Base-by-base conservation (phyloP, 352 stramenopile species). In the Pythium phragmiticola region DNA sequence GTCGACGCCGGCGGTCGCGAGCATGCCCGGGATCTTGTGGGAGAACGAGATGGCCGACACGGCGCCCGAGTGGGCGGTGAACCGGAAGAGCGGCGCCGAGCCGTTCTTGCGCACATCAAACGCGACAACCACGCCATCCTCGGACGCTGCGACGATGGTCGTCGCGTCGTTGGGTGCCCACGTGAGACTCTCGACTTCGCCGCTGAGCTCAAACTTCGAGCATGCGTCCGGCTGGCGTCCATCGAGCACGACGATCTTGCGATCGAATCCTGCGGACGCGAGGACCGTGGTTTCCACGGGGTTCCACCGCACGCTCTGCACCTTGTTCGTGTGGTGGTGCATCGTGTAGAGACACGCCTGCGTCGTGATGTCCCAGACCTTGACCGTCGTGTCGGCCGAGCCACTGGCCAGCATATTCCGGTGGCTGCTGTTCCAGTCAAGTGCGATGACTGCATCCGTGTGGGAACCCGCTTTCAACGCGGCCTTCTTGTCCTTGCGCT, bases 251-350 rank as follows among this genome's bases (percentile, higher is more conserved):
- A 97, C 87, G 26, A 99, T 74, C 50, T 80, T 94, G 33, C 90
- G 82, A 81, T 99, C 98, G 67, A 98, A 99, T 16, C 89, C 93
- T 5, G 93, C 97, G 26, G 90, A 98, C 0, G 94, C 95, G 3
- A 99, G 80, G n/a, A 99, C 83, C 14, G 94, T 98, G 6, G 92
- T 96, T 76, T 99, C 97, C 3, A 80, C 77, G 6, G 96, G 96
- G 85, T 99, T 98, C 95, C 96, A 99, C 52, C 87, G 76, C 55
- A 99, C 90, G 37, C 84, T 94, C 75, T 98, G 95, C 42, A 99
- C 97, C 79, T 99, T 99, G 80, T 97, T 95, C n/a, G 72, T 92
- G 78, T 99, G 98, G 80, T 99, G 97, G 41, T 74, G 94, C 76
- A 99, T 97, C 14, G 97, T 99, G 49, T 96, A 90, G 61, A 98